Base-by-base conservation (phyloP, 179 eudicot species). In the Beta lomatogona region DNA sequence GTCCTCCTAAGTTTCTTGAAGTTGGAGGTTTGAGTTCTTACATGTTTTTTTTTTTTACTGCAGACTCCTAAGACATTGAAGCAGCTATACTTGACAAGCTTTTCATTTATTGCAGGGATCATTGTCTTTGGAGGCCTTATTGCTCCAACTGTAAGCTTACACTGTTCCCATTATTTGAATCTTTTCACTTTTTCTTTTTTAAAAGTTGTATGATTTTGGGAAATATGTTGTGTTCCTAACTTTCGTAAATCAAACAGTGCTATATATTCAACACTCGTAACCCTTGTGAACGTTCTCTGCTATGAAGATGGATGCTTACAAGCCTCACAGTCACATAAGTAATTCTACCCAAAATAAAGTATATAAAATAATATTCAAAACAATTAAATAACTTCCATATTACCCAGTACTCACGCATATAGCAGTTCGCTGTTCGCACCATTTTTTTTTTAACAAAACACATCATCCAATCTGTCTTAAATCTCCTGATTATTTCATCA, bases 11-110 rank as follows among this genome's bases (percentile, higher is more conserved):
- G 71, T 54, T 73, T 74, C 67, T 59, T 54, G 15, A 57, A 31
- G 66, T 52, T 46, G 15, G 36, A 60, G 11, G 21, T 19, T 54
- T 63, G 48, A 22, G 78, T 60, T 68, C 28, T 25, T 25, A 25
- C 28, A 25, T 25, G 28, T 25, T 78, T 18, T 65, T 55, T 0
- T 21, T 66, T 81, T 31, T 57, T 52, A 10, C 21, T 82, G 85
- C 87, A 95, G 99, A 95, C 98, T 25, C 95, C 97, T 15, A 93
- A 83, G 89, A 87, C 99, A 53, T 80, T 95, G 92, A 92, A 92
- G 91, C 94, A 92, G 89, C 95, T 93, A 22, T 93, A 95, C 86
- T 81, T 93, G 80, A 95, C 95, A 31, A 95, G 99, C 87, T 92
- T 93, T 87, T 86, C 95, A 78, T 82, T 95, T 80, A 87, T 92